These are phyloP conservation scores for Leccinum fallax DNA, from an alignment of 1,284 basidiomycete species.

Conservation along the genomic window DNA sequence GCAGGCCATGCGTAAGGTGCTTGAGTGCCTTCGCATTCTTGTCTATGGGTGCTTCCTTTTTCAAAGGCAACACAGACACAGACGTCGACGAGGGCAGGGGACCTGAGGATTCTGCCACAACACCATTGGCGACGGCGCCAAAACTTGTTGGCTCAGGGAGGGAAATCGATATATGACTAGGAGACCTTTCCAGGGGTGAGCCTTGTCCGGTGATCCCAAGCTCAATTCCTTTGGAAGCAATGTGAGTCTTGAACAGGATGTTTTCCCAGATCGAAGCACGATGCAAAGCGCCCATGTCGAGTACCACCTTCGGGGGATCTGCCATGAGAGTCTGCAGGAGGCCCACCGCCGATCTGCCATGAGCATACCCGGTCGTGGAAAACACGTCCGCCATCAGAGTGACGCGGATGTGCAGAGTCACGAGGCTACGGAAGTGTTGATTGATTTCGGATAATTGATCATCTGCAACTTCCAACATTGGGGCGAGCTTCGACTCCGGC, in stretches of 20 bases:
- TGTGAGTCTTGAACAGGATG: constrained; percentile 69
- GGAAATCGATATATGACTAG: constrained; percentile 42
- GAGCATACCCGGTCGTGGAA: constrained; percentile 83
- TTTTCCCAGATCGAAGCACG: constrained; percentile 88
- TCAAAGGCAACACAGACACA: constrained; percentile 34
- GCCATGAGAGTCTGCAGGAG: constrained; percentile 79
- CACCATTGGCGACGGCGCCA: constrained; percentile 43
- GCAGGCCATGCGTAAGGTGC: constrained; percentile 81
- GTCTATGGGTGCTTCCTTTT: constrained; percentile 50
- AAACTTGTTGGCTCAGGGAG: constrained; percentile 41
- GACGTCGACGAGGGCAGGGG: constrained; percentile 26
- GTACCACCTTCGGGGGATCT: constrained; percentile 66
- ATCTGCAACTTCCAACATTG: constrained; percentile 55
- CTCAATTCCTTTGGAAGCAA: constrained; percentile 55
- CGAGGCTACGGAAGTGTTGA: constrained; percentile 72
- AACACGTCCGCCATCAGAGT: constrained; percentile 90
- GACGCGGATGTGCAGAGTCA: constrained; percentile 77
- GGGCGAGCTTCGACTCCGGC: constrained; percentile 60
- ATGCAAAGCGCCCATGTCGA: constrained; percentile 81
- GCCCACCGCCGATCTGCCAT: constrained; percentile 75
- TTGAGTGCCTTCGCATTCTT: constrained; percentile 79
- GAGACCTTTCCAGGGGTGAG: constrained; percentile 49
- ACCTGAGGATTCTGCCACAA: constrained; percentile 34
- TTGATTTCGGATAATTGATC: constrained; percentile 60
- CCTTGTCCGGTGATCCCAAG: constrained; percentile 41